A percentile compares a stretch with the other conserved stretches of the same genome.
phyloP scores from a whole-genome alignment of 2,329 filamentous ascomycete species.

The Kalmusia sp. region DNA sequence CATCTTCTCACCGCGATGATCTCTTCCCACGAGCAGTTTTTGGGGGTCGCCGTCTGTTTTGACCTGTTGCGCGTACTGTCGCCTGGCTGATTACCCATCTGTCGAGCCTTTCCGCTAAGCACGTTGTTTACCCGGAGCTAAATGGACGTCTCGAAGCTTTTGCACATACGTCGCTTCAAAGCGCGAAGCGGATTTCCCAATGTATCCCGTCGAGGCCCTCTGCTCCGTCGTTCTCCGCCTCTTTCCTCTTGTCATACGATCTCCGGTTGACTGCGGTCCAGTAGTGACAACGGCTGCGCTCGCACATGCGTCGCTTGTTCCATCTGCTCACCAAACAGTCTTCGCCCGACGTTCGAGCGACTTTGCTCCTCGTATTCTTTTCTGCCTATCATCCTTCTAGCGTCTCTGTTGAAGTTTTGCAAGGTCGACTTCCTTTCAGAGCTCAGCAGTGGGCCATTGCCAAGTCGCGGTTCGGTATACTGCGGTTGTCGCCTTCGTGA shows the following conservation, averaged over 20 bases:
- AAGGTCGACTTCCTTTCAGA: slow-evolving; percentile 3
- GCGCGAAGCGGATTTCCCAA: neutral
- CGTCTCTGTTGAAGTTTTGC: slow-evolving; percentile 1
- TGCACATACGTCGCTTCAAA: neutral
- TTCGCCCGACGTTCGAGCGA: slow-evolving; percentile 11
- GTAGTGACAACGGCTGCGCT: neutral
- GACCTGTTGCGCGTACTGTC: neutral
- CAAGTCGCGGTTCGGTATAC: slow-evolving; percentile 22
- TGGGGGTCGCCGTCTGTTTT: neutral
- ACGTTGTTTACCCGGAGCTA: slow-evolving; percentile 2
- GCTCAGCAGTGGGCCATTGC: slow-evolving; percentile 11
- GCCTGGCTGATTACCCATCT: neutral
- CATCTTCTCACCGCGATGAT: neutral
- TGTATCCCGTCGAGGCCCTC: neutral
- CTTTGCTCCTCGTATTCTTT: slow-evolving; percentile 17
- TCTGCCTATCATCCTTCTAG: slow-evolving; percentile 4
- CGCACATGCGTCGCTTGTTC: neutral
- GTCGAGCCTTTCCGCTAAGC: neutral
- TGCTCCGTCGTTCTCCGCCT: neutral
- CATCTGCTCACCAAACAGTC: slow-evolving; percentile 11
- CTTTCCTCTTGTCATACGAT: neutral
- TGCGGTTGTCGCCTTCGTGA: slow-evolving; percentile 22
- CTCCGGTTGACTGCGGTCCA: neutral
- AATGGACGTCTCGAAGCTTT: neutral
- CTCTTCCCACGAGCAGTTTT: no score